phyloP scores from a whole-genome alignment of 129 eudicot species.

The Centrapalus pauciflorus region DNA sequence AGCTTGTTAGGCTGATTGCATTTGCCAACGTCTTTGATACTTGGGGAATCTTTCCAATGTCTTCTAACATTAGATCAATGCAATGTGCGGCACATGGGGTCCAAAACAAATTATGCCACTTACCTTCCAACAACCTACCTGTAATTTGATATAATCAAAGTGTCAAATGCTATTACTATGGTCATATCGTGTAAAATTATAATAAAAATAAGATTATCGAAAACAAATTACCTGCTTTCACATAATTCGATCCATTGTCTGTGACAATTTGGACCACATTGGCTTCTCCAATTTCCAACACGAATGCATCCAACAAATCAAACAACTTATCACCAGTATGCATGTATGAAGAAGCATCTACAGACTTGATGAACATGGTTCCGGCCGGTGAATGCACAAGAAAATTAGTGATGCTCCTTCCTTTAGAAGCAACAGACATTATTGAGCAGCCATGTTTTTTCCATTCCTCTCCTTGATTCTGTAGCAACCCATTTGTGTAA shows the following conservation, averaged over 20 bases:
- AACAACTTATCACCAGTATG: neutral
- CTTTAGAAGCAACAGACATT: neutral
- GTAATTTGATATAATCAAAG: too few species aligned
- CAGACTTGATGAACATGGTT: neutral
- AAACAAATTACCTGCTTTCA: neutral
- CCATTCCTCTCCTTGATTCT: neutral
- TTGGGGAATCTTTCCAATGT: too few species aligned
- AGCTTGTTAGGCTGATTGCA: too few species aligned
- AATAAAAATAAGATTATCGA: too few species aligned
- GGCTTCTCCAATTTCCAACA: neutral
- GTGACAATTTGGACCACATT: neutral
- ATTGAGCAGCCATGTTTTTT: neutral
- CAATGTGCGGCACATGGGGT: too few species aligned
- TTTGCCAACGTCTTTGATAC: too few species aligned
- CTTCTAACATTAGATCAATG: too few species aligned
- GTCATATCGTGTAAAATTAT: too few species aligned
- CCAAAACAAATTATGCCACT: too few species aligned
- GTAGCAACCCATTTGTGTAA: neutral
- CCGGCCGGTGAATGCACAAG: neutral
- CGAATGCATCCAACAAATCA: neutral
- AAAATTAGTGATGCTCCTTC: neutral
- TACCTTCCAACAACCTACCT: too few species aligned
- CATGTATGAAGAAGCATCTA: neutral
- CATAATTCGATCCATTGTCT: neutral
- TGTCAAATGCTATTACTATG: too few species aligned